Base-by-base conservation (phyloP, 1,139 yeast species). In the Suhomyces anneliseae region DNA sequence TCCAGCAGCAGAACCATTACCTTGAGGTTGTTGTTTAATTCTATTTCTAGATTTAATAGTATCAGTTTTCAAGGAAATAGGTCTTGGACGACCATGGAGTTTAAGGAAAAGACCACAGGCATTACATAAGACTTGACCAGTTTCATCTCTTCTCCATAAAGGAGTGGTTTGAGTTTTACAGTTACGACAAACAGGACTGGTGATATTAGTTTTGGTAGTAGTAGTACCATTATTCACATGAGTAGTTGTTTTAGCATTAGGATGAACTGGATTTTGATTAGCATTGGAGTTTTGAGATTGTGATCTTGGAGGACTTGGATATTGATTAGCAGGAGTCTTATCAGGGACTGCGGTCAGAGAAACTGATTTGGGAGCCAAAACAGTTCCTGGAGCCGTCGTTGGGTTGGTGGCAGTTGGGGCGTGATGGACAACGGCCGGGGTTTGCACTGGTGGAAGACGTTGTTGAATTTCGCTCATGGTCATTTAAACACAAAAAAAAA, bases 121-220 rank as follows among this genome's bases (percentile, higher is more conserved):
- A 69, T 92, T 92, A 65, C 98, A 92, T 44, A 92, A 76, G 12
- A 90, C 96, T 56, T 89, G 95, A 12, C 98, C 98, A 14, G 87
- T 81, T 62, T 90, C 97, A 66, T 90, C 96, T 56, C 97, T 76
- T 66, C 98, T 78, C 98, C 98, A 92, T 27, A 92, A 72, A 0
- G 98, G 98, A 1, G 98, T 92, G 1, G 93, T 90, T 51, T 89
- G 87, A 6, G 98, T 92, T 58, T 85, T 81, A 69, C 98, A 92
- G 65, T 92, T 92, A 56, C 87, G 89, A 66, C 97, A 92, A 24
- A 86, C 79, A 1, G 97, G 92, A 37, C 82, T 72, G 7, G 84
- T 66, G 49, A 81, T 76, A 56, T 79, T 81, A 7, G 77, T 62
- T 53, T 74, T 74, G 38, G 79, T 64, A 40, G 78, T 71, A 39